phyloP scores from a whole-genome alignment of 208 protist genomes.

The Trypanosoma vivax region DNA sequence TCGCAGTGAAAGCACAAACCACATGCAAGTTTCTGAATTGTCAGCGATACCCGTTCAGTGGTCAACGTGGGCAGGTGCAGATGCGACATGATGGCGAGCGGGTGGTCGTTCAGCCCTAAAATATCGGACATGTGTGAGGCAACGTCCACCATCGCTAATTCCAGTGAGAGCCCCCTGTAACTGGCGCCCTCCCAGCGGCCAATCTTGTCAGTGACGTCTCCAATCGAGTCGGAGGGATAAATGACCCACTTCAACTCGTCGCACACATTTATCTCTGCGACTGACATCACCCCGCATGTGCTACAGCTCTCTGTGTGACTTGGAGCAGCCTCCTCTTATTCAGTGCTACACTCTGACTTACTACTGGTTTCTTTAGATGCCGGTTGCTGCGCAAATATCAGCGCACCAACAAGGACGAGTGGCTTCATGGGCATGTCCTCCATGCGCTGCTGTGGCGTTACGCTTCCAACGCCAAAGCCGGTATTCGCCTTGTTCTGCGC shows the following conservation, averaged over 20 bases:
- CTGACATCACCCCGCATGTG: slow-evolving; percentile 50
- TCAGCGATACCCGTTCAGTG: slow-evolving; percentile 39
- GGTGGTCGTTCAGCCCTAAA: slow-evolving; percentile 38
- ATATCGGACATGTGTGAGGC: slow-evolving; percentile 43
- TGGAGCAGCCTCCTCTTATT: neutral
- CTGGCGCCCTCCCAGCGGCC: slow-evolving; percentile 70
- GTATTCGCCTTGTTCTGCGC: slow-evolving; percentile 25
- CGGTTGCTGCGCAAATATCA: slow-evolving; percentile 47
- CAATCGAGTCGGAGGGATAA: slow-evolving; percentile 65
- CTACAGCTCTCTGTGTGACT: slow-evolving; percentile 19
- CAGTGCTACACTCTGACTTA: neutral
- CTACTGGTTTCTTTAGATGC: neutral
- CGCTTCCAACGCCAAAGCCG: slow-evolving; percentile 53
- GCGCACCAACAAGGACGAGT: slow-evolving; percentile 72
- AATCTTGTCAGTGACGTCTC: slow-evolving; percentile 60
- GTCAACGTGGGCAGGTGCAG: slow-evolving; percentile 27
- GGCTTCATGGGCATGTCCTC: slow-evolving; percentile 87
- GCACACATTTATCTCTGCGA: slow-evolving; percentile 44
- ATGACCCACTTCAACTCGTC: slow-evolving; percentile 67
- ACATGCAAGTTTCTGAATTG: slow-evolving; percentile 50
- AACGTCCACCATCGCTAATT: slow-evolving; percentile 70
- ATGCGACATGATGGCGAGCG: slow-evolving; percentile 39
- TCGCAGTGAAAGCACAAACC: slow-evolving; percentile 41
- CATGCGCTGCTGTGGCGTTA: slow-evolving; percentile 54
- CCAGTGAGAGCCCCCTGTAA: slow-evolving; percentile 68